A percentile compares a stretch with the other conserved stretches of the same genome.
Conservation (phyloP, 345 rosid species). For the Ceriops zippeliana region DNA sequence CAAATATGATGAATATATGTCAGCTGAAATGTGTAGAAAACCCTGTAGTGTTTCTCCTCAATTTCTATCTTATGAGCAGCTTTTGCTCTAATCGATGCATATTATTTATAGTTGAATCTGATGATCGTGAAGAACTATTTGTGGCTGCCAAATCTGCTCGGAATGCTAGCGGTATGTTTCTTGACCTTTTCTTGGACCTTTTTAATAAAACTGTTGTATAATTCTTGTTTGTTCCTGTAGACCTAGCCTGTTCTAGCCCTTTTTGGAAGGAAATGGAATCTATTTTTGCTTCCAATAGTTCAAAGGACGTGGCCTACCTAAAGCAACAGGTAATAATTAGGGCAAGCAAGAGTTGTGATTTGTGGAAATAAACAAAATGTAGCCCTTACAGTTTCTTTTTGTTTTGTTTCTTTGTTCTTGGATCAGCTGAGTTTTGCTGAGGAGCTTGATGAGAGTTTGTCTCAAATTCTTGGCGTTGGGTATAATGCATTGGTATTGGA, state of each 20-base stretch:
- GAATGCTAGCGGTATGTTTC: slow-evolving; percentile 43
- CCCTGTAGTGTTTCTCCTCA: slow-evolving; percentile 1
- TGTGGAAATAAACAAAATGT: neutral
- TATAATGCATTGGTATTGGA: slow-evolving; percentile 16
- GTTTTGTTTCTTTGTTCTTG: slow-evolving; percentile 9
- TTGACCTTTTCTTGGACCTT: neutral
- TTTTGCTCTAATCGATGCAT: neutral
- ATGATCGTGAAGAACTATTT: slow-evolving; percentile 51
- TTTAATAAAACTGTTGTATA: neutral
- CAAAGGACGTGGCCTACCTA: slow-evolving; percentile 37
- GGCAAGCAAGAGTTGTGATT: slow-evolving; percentile 7
- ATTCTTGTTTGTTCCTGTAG: slow-evolving; percentile 20
- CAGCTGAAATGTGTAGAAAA: neutral
- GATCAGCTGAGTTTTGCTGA: slow-evolving; percentile 27
- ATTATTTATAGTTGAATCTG: slow-evolving; percentile 39
- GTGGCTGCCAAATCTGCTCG: slow-evolving; percentile 47
- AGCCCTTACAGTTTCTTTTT: neutral
- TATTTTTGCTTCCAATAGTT: slow-evolving; percentile 33
- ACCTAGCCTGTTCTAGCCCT: slow-evolving; percentile 39
- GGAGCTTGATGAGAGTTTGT: slow-evolving; percentile 24
- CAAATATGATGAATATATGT: neutral
- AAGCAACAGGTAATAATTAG: slow-evolving; percentile 40
- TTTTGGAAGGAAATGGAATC: slow-evolving; percentile 55
- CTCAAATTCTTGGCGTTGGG: slow-evolving; percentile 15
- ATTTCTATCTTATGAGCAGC: neutral